Percentiles rank a stretch among this genome's conserved stretches.
Conservation (phyloP, 768 basidiomycete species). For the Termitomyces sp. region DNA sequence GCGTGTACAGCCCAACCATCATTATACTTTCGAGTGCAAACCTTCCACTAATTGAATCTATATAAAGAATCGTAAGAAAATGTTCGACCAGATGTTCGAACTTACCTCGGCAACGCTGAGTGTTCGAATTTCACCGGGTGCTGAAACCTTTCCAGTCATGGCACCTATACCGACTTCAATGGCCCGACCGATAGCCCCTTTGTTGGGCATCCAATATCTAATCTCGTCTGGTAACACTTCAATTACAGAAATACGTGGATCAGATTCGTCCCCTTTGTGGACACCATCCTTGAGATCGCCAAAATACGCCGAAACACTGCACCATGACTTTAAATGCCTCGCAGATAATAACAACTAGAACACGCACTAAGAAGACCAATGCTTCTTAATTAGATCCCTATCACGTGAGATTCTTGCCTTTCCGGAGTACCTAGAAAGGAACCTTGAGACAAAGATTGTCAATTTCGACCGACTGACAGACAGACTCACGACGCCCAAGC, state of each 20-base stretch:
- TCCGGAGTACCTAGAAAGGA: conserved; percentile 53
- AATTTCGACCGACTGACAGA: background rate
- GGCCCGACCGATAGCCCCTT: conserved; percentile 50
- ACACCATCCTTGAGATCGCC: conserved; percentile 82
- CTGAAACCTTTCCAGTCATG: conserved; percentile 55
- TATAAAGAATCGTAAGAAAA: background rate
- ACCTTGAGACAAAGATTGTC: background rate
- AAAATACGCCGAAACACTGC: conserved; percentile 71
- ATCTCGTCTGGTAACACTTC: conserved; percentile 79
- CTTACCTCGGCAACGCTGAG: conserved; percentile 69
- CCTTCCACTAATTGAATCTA: conserved; percentile 42
- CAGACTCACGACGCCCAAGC: conserved; percentile 63
- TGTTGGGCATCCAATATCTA: conserved; percentile 72
- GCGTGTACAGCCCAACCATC: background rate
- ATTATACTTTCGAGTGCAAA: conserved; percentile 24
- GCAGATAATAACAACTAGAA: background rate
- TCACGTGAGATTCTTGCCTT: conserved; percentile 63
- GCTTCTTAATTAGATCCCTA: conserved; percentile 54
- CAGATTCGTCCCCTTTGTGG: conserved; percentile 74
- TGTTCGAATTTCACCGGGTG: conserved; percentile 73
- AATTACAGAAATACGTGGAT: conserved; percentile 77
- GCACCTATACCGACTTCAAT: conserved; percentile 56
- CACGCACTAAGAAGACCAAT: conserved; percentile 54
- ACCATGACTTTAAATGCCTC: background rate
- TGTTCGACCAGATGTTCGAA: no score